Base-by-base conservation (phyloP, 2,329 filamentous ascomycete genomes). In the Beauveria australis region DNA sequence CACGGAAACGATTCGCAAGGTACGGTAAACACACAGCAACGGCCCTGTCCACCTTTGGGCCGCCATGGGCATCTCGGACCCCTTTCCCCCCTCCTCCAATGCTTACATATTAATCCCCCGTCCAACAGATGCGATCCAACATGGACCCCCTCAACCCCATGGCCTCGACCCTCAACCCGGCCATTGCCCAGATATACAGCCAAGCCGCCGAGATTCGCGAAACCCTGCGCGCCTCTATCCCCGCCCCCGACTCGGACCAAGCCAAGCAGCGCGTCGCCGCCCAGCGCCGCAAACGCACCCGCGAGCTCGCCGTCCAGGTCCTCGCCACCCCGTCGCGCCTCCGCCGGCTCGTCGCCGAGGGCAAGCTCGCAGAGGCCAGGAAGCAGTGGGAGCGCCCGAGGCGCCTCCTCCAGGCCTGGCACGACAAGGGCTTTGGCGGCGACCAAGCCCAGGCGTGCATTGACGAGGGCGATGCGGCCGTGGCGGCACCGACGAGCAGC, bases 1-100 rank as follows among this genome's bases (percentile, higher is more conserved):
- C 1, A 97, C 95, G 12, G 93, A 96, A 74, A 97, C 93, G 3
- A 99, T 99, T 69, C 84, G 89, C 54, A 91, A 90, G 76, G 84
- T 85, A 66, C 16, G 51, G n/a, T 26, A 12, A 16, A 46, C 43
- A n/a, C n/a, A n/a, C n/a, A 19, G 5, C 30, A 14, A 33, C 4
- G 1, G 30, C 30, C 10, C 30, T 33, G 4, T 33, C 12, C 33
- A 1, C 33, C 33, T 37, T 37, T 2, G 14, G 30, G 33, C 5
- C 12, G 33, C 5, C 33, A 37, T 37, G 12, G 28, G 9, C 28
- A 30, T 30, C 9, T 30, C 28, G 28, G 1, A 9, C 12, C 4
- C 22, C 7, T n/a, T n/a, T 3, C 22, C 22, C 16, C 40, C 44
- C 18, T n/a, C 33, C 10, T 14, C 14, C 12, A 18, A 43, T 18